Evolutionary conservation across 495 filamentous ascomycete genomes (phyloP), one percentile per base, ranked within the genome.

Genomic region (Aspergillus haitiensis): DNA sequence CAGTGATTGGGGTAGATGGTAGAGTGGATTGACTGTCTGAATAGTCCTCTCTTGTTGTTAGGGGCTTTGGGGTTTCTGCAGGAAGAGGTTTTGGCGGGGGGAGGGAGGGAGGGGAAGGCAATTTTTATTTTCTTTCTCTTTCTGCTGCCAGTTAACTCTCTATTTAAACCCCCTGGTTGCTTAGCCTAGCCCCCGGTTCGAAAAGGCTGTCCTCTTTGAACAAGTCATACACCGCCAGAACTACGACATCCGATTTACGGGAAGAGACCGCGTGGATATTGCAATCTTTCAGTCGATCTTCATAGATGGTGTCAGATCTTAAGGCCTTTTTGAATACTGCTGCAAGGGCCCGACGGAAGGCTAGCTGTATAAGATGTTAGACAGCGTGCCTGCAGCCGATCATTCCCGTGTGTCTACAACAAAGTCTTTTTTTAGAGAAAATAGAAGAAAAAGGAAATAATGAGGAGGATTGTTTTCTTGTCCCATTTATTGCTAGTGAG

Each of bases 311-410:
- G 55, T 56, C 55, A 62, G 57, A 69, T 63, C 61, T 54, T 50
- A 55, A 63, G 57, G 59, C 34, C 58, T 58, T 64, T 60, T 66
- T 62, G 53, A 58, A 45, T 34, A n/a, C 34, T 47, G 33, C 72
- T 77, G 74, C 72, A 77, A 77, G 72, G 70, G 67, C 68, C 74
- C 74, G 74, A 57, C 64, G 67, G 67, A 64, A 69, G 52, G 64
- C 60, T 68, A 63, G 67, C 63, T 69, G 68, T 69, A 70, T 70
- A 72, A 66, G 62, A 56, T 64, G 64, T 70, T 65, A 63, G 62
- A 69, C 64, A 60, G 56, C 34, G 66, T 55, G 54, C 52, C 56
- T 48, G 52, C 55, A 59, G 46, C 58, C 59, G 64, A 52, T 50
- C 52, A 31, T 52, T 52, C 56, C 52, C 39, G 48, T 21, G 31